Conservation (phyloP, 108 stramenopile genomes). For the Craspedostauros australis region DNA sequence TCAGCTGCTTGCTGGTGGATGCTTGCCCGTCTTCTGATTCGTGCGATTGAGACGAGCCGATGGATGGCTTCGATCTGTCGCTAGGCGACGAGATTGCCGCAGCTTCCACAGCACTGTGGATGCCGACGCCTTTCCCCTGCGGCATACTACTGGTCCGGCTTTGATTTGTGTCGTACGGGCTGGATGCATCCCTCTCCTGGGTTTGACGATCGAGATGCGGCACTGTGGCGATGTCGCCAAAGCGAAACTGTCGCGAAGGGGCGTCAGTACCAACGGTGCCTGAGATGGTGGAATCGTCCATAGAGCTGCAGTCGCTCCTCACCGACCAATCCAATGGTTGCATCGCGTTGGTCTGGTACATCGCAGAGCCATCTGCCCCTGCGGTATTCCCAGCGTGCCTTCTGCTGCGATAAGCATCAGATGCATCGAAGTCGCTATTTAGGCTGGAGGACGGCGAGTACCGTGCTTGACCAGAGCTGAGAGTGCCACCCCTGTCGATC, state of each 20-base stretch:
- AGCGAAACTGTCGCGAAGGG: not conserved
- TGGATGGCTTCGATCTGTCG: too few relatives aligned
- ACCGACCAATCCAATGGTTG: constrained; percentile 39
- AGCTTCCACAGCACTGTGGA: too few relatives aligned
- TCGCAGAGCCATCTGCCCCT: constrained; percentile 34
- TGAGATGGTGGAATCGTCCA: constrained; percentile 27
- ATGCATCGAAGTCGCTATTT: too few relatives aligned
- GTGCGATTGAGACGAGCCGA: too few relatives aligned
- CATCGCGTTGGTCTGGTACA: constrained; percentile 45
- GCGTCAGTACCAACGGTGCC: not conserved
- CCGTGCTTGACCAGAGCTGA: too few relatives aligned
- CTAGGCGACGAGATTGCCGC: too few relatives aligned
- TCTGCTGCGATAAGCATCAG: too few relatives aligned
- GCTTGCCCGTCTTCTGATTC: too few relatives aligned
- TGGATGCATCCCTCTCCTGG: not conserved
- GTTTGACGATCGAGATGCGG: not conserved
- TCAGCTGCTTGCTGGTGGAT: constrained; percentile 37
- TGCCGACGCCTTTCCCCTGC: too few relatives aligned
- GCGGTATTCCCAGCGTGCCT: constrained; percentile 37
- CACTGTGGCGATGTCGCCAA: not conserved
- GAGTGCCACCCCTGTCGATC: too few relatives aligned
- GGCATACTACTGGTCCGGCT: not conserved
- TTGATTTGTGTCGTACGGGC: not conserved
- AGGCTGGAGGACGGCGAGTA: too few relatives aligned
- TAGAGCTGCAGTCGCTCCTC: constrained; percentile 16